These are phyloP conservation scores for Phytopythium litorale DNA, from an alignment of 352 stramenopile species.

Conservation along the genomic window DNA sequence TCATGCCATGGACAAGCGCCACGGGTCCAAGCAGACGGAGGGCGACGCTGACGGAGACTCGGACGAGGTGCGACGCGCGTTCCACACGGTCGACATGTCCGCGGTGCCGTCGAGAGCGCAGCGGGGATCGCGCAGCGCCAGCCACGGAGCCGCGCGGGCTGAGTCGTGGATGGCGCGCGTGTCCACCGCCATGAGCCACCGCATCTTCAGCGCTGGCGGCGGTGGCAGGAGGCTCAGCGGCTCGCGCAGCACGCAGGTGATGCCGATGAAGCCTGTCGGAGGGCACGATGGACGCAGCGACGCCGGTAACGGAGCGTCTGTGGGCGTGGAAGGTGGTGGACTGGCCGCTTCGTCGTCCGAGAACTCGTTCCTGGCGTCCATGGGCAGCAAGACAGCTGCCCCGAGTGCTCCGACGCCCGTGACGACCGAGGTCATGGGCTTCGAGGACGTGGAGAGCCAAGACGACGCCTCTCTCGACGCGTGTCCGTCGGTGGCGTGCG, in stretches of 20 bases:
- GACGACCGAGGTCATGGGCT: background rate
- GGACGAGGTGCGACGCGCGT: slow-evolving; percentile 8
- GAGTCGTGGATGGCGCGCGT: slow-evolving; percentile 76
- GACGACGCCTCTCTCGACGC: slow-evolving; percentile 8
- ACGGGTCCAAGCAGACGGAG: slow-evolving; percentile 23
- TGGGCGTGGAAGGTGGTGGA: background rate
- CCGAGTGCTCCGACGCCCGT: background rate
- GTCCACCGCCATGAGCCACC: slow-evolving; percentile 54
- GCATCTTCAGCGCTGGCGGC: slow-evolving; percentile 37
- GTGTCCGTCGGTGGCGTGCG: slow-evolving; percentile 32
- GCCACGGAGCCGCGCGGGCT: slow-evolving; percentile 16
- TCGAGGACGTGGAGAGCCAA: slow-evolving; percentile 4
- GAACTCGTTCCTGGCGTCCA: slow-evolving; percentile 11
- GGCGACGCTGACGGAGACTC: slow-evolving; percentile 17
- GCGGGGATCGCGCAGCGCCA: slow-evolving; percentile 18
- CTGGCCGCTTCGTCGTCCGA: slow-evolving; percentile 28
- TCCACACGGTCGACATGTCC: slow-evolving; percentile 3
- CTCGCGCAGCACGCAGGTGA: slow-evolving; percentile 60
- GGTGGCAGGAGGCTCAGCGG: slow-evolving; percentile 29
- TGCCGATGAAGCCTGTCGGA: slow-evolving; percentile 24
- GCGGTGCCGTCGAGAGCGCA: slow-evolving; percentile 10
- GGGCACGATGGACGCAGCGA: background rate
- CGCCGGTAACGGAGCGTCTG: background rate
- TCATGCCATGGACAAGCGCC: slow-evolving; percentile 22
- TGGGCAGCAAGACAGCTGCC: background rate